phyloP scores from a whole-genome alignment of 768 basidiomycete genomes.

The Nidularia pulvinata region DNA sequence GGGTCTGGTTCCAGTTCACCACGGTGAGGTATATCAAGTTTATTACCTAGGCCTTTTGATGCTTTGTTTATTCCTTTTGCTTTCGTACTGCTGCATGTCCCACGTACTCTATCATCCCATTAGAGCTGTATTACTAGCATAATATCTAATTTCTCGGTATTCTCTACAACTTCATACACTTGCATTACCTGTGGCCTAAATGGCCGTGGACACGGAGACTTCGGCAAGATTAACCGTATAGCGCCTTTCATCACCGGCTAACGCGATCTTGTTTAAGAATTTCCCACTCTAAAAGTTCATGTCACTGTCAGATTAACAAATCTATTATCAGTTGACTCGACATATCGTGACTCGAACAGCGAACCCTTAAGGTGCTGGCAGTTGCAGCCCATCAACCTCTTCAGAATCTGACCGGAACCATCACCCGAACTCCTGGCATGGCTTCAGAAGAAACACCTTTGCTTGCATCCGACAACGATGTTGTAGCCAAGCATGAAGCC shows the following conservation, averaged over 20 bases:
- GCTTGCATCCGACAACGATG: conserved; percentile 10
- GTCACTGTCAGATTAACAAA: no score
- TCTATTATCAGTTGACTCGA: no score
- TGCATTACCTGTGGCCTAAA: neutral
- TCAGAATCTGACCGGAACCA: no score
- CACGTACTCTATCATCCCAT: neutral
- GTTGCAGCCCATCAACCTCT: no score
- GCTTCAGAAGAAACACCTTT: conserved; percentile 30
- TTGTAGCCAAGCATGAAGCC: conserved; percentile 17
- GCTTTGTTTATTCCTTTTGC: neutral
- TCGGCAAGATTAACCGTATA: no score
- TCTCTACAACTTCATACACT: neutral
- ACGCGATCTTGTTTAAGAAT: no score
- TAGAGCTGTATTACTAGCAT: neutral
- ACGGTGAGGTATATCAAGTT: neutral
- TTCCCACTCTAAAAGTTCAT: no score
- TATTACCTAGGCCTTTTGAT: neutral
- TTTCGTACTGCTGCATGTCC: neutral
- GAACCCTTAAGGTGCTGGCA: neutral
- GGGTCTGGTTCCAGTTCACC: neutral
- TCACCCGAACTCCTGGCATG: neutral
- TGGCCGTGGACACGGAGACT: no score
- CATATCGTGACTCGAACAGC: neutral
- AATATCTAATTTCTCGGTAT: neutral
- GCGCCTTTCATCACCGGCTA: no score